Evolutionary conservation across 2,329 filamentous ascomycete genomes (phyloP), one percentile per base, ranked within the genome.

Genomic region (Didymella sp.): DNA sequence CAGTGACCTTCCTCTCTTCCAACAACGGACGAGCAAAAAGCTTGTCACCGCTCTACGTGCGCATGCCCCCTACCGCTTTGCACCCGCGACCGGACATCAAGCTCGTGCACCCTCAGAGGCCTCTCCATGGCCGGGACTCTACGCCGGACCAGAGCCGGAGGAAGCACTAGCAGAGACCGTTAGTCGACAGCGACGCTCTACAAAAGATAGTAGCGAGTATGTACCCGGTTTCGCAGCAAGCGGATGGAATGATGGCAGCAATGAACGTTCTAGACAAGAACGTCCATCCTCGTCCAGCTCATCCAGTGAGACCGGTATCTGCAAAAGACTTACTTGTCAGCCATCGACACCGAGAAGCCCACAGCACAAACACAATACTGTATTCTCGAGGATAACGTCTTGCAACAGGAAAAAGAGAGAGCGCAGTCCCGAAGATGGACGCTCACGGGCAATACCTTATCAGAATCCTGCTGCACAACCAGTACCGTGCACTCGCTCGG

Each of bases 61-160:
- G 15, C 67, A 67, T 51, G 54, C 61, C 8, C 56, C 58, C 8
- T 58, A 61, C 48, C 62, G 61, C 5, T 62, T 65, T 22, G 56
- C 66, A 25, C 70, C 69, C 31, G 67, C 69, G 3, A 61, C 68
- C 17, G 68, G 70, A 6, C 58, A 72, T 22, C 67, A 72, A 28
- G 63, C 70, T 21, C 65, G 65, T 5, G 55, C 64, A 13, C 44
- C 62, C 15, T 70, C 69, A 0, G 66, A 69, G 45, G 59, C 56
- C 0, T 51, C 57, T 3, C 30, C 62, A 15, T 69, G 67, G 64
- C 69, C 67, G 1, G 64, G 59, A 1, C 53, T 68, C 12, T 67
- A 64, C 43, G 38, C 27, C 0, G 66, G 66, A 2, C 61, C 60
- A 4, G 63, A 50, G 3, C 33, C 52, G 2, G 67, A 72, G 12